Evolutionary conservation across 371 early-diverging fungal species (phyloP).

Genomic region (Catenaria anguillulae): DNA sequence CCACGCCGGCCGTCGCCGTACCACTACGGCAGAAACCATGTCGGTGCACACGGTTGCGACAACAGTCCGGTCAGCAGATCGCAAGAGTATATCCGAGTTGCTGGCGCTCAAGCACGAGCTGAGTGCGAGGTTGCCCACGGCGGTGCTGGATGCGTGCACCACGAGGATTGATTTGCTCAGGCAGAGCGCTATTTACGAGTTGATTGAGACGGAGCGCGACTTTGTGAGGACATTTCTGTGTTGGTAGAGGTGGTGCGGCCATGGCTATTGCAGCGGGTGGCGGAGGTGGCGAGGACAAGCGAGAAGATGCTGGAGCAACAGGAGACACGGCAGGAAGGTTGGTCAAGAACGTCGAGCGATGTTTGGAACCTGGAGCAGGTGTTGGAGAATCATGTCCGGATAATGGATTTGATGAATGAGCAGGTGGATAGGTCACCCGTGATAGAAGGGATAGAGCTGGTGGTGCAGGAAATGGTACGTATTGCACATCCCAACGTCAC

Average conservation of each 20-base stretch:
- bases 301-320: background rate
- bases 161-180: background rate
- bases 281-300: background rate
- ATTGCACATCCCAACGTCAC: too few species aligned
- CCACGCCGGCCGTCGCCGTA: too few species aligned
- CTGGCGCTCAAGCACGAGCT: background rate
- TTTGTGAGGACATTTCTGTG: background rate
- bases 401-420: background rate
- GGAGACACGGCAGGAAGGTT: background rate
- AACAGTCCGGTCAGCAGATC: too few species aligned
- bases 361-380: background rate
- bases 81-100: too few species aligned
- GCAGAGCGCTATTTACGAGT: slow-evolving; percentile 4
- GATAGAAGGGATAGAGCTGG: background rate
- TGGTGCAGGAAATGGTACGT: background rate
- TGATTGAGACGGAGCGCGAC: background rate
- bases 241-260: background rate
- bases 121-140: background rate
- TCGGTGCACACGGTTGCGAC: too few species aligned
- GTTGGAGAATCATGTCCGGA: background rate
- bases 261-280: background rate
- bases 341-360: background rate
- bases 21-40: too few species aligned
- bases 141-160: background rate
- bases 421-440: background rate